A percentile compares a stretch with the other conserved stretches of the same genome.
phyloP scores from a whole-genome alignment of 768 basidiomycete genomes.

The Mrakia blollopis region DNA sequence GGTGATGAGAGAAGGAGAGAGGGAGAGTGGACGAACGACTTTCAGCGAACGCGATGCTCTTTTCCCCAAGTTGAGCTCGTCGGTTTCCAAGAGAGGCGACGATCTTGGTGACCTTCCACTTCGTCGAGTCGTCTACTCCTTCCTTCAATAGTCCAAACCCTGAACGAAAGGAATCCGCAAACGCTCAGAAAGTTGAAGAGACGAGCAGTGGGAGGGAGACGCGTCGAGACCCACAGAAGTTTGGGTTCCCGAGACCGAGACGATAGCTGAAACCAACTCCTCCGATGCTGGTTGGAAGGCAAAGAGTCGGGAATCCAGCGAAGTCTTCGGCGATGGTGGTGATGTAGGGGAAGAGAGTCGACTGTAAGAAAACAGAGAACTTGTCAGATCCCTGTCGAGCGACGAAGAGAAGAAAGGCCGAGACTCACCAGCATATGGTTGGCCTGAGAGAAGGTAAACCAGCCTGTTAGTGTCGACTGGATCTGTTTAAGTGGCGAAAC shows the following conservation, averaged over 20 bases:
- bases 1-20: not conserved
- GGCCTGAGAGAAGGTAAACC: conserved; percentile 1
- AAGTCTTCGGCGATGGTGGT: conserved; percentile 36
- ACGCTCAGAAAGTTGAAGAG: not conserved
- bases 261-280: conserved; percentile 35
- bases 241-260: conserved; percentile 31
- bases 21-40: conserved; percentile 26
- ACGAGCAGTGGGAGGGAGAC: too few species aligned
- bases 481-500: not conserved
- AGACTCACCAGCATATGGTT: conserved; percentile 32
- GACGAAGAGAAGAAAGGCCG: not conserved
- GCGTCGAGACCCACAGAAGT: conserved; percentile 27
- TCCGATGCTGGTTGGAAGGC: conserved; percentile 25
- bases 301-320: conserved; percentile 34
- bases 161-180: not conserved
- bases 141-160: conserved; percentile 22
- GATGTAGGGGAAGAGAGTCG: conserved; percentile 26
- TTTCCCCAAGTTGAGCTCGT: conserved; percentile 25
- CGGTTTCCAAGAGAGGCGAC: conserved; percentile 30
- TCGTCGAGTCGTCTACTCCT: not conserved
- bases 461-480: too few species aligned
- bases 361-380: not conserved
- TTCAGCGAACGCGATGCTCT: conserved; percentile 34
- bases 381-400: not conserved
- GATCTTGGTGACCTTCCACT: conserved; percentile 24